Evolutionary conservation across 2,329 filamentous ascomycete genomes (phyloP).

Genomic region (Mariannaea elegans): DNA sequence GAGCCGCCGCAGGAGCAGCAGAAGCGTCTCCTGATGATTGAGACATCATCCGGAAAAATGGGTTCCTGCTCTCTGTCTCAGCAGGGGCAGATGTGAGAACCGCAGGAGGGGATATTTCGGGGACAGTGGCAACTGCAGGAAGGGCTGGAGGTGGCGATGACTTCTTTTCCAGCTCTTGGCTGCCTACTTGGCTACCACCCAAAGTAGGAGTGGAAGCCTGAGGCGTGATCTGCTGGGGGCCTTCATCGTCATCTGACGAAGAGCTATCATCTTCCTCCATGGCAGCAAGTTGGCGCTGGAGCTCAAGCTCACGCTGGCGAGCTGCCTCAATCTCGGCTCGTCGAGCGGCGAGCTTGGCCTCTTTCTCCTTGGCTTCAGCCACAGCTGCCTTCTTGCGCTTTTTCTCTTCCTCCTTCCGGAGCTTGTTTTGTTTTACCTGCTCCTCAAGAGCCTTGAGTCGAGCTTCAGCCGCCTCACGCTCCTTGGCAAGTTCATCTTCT

Average conservation of each 20-base stretch:
- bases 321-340: slow-evolving; percentile 93
- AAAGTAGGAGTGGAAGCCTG: slow-evolving; percentile 67
- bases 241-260: slow-evolving; percentile 84
- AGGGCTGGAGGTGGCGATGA: slow-evolving; percentile 59
- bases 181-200: slow-evolving; percentile 60
- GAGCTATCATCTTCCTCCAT: slow-evolving; percentile 78
- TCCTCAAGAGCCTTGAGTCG: slow-evolving; percentile 91
- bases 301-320: slow-evolving; percentile 86
- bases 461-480: slow-evolving; percentile 82
- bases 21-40: slow-evolving; percentile 67
- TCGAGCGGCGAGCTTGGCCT: slow-evolving; percentile 82
- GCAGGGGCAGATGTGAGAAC: slow-evolving; percentile 63
- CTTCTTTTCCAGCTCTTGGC: slow-evolving; percentile 64
- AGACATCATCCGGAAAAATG: slow-evolving; percentile 90
- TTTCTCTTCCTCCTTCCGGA: slow-evolving; percentile 97
- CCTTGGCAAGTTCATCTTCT: slow-evolving; percentile 81
- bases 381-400: slow-evolving; percentile 87
- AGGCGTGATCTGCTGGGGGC: slow-evolving; percentile 73
- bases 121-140: slow-evolving; percentile 36
- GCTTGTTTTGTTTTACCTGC: slow-evolving; percentile 90
- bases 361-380: slow-evolving; percentile 88
- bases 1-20: slow-evolving; percentile 50
- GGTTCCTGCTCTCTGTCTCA: slow-evolving; percentile 88
- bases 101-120: slow-evolving; percentile 59
- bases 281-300: slow-evolving; percentile 85